Evolutionary conservation across 352 stramenopile species (phyloP), one percentile per base, ranked within the genome.

Genomic region (Phytophthora colocasiae): DNA sequence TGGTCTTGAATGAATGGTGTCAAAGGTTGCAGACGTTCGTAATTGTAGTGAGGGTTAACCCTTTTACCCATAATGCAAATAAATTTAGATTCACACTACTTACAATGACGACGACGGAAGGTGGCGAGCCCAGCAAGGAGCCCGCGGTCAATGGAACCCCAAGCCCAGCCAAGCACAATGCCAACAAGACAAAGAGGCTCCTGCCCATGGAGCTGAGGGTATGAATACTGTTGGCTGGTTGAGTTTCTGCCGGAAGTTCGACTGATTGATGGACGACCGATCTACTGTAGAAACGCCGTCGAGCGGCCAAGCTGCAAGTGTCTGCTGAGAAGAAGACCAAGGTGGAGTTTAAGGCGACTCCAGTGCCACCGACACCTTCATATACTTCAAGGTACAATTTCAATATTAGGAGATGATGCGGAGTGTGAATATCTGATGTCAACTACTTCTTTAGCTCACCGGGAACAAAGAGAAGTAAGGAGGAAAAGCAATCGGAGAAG

Each of bases 131-230:
- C 5, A 43, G 38, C 24, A 61, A 61, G 59, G 49, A 66, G 22
- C 31, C 41, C 11, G 26, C 49, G 24, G 40, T 15, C 14, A 62
- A 51, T 52, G 39, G 10, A 19, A 73, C 55, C 10, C 40, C 66
- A 12, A 74, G 47, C 26, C 46, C 67, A 1, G 45, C 44, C 24
- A 64, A 73, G 36, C 31, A 53, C 17, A 69, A 59, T 57, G 56
- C 50, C 45, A 69, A 53, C 31, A 89, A 87, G 68, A 14, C 38
- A 1, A 90, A 89, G 72, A 72, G 85, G 8, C 61, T 93, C 19
- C 66, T 93, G 40, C 85, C 85, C 1, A 93, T 82, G 77, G 85
- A 93, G 29, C 45, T 93, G 57, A 78, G 85, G 50, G 85, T 93
- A 27, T 44, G 85, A 80, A 14, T 14, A 12, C 31, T 36, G 9